Conservation (phyloP, 306 rosid species). For the Citrullus colocynthis region DNA sequence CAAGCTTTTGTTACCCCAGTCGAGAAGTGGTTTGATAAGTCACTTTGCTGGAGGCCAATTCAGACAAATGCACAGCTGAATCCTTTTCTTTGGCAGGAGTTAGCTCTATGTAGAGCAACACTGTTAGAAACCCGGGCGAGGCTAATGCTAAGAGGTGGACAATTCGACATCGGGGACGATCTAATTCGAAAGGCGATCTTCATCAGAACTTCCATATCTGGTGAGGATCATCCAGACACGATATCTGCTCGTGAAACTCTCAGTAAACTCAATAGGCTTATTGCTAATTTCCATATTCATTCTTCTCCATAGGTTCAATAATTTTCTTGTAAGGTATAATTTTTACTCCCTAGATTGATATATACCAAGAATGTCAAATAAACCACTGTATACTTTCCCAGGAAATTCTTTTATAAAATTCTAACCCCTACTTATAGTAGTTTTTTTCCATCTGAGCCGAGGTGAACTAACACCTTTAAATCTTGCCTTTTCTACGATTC, state of each 20-base stretch:
- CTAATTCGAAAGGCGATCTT: conserved; percentile 69
- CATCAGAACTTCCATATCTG: conserved; percentile 72
- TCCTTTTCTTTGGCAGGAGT: conserved; percentile 84
- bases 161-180: conserved; percentile 68
- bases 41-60: conserved; percentile 71
- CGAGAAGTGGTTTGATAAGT: conserved; percentile 68
- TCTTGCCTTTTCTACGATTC: neutral
- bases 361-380: conserved; percentile 37
- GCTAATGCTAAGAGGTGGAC: conserved; percentile 82
- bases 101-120: conserved; percentile 68
- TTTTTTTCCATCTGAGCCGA: neutral
- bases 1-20: conserved; percentile 71
- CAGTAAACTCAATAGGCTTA: conserved; percentile 65
- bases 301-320: conserved; percentile 47
- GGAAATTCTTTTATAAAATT: conserved; percentile 18
- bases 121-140: conserved; percentile 77
- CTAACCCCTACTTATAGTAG: conserved; percentile 10
- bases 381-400: conserved; percentile 28
- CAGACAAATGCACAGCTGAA: conserved; percentile 73
- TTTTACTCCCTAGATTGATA: conserved; percentile 19
- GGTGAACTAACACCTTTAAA: neutral
- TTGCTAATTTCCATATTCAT: conserved; percentile 49
- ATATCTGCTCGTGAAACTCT: conserved; percentile 66
- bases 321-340: conserved; percentile 17
- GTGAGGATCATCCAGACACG: conserved; percentile 78